Evolutionary conservation across 805 yeast species (phyloP), one percentile per base, ranked within the genome.

Genomic region (Candida saitoana): DNA sequence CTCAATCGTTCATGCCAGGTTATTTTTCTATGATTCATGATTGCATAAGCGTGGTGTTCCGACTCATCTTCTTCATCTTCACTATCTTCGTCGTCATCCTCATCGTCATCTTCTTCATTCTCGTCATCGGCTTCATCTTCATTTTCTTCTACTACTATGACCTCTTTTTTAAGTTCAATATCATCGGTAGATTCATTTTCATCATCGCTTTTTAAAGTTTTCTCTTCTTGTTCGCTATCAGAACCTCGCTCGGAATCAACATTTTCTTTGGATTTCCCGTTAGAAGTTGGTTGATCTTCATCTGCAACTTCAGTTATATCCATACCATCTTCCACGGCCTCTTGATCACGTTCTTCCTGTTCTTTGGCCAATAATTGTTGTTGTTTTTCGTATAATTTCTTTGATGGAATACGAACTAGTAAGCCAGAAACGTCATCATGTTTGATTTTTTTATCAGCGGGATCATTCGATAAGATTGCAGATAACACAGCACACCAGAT

Each of bases 1-100:
- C 81, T 74, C 15, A 91, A 69, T 32, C 95, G 69, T 22, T 85
- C 95, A 44, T 80, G 77, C 96, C 98, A 93, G 9, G 80, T 62
- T 0, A 67, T 63, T 34, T 80, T 80, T 41, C 83, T 69, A 58
- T 79, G 76, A 43, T 80, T 77, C 50, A 85, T 63, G 3, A 67
- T 62, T 1, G 62, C 51, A 46, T 71, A 69, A 0, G 80, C 82
- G 47, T 74, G 73, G 48, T 65, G 75, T 27, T 49, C 57, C 16
- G 48, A 48, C 6, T 51, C 43, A 4, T 49, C 55, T 7, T 51
- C 53, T 1, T 45, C 58, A 5, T 50, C 61, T 11, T 45, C 56
- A 2, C 48, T 52, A 5, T 42, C 55, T 2, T 46, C 61, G 7
- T 43, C 44, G 8, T 42, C 51, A 3, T 49, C 49, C 2, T 39